Evolutionary conservation across 2,329 filamentous ascomycete species (phyloP).

Genomic region (Microsporum canis): DNA sequence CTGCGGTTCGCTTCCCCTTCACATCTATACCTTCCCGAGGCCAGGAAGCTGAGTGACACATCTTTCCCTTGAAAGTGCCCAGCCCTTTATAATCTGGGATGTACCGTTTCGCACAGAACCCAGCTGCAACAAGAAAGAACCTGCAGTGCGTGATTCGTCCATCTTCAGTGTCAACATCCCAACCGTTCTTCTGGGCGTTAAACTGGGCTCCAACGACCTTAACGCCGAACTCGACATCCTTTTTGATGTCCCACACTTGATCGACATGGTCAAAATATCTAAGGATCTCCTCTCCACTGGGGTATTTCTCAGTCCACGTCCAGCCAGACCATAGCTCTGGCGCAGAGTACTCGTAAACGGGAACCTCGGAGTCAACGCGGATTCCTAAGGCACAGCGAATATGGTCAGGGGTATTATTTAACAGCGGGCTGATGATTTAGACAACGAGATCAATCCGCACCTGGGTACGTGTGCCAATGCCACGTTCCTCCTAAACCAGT

Average conservation of each 20-base stretch:
- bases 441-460: slow-evolving; percentile 15
- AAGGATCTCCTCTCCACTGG: slow-evolving; percentile 28
- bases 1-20: slow-evolving; percentile 47
- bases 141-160: slow-evolving; percentile 31
- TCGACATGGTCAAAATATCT: slow-evolving; percentile 40
- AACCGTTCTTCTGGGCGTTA: slow-evolving; percentile 27
- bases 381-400: slow-evolving; percentile 27
- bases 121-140: slow-evolving; percentile 39
- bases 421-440: background rate
- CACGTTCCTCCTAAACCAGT: slow-evolving; percentile 44
- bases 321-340: slow-evolving; percentile 39
- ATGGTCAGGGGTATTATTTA: background rate
- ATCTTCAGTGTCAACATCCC: slow-evolving; percentile 36
- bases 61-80: slow-evolving; percentile 44
- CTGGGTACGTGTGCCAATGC: slow-evolving; percentile 48
- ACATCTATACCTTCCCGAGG: slow-evolving; percentile 47
- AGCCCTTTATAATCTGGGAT: slow-evolving; percentile 31
- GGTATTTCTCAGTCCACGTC: slow-evolving; percentile 31
- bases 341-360: slow-evolving; percentile 44
- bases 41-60: slow-evolving; percentile 53
- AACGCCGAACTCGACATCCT: slow-evolving; percentile 37
- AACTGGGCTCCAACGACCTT: slow-evolving; percentile 35
- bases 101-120: slow-evolving; percentile 37
- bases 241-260: slow-evolving; percentile 34
- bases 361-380: slow-evolving; percentile 44